phyloP scores from a whole-genome alignment of 495 filamentous ascomycete species.

The Xylaria curta region DNA sequence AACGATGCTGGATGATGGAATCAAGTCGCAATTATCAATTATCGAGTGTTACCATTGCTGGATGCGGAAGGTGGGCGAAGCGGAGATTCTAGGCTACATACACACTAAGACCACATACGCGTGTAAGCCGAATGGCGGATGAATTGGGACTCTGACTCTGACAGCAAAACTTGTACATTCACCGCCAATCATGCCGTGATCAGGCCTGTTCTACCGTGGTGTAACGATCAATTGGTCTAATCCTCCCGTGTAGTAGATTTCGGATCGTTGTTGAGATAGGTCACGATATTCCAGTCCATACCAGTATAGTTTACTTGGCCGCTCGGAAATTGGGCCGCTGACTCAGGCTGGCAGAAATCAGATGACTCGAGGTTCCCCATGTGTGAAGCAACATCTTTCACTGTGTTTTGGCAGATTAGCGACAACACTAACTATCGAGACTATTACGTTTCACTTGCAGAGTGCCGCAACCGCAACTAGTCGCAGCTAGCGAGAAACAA shows the following conservation, averaged over 20 bases:
- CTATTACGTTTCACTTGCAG: not conserved
- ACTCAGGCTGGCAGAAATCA: not conserved
- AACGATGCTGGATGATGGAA: not conserved
- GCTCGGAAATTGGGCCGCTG: not conserved
- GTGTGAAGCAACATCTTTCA: not conserved
- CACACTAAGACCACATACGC: not conserved
- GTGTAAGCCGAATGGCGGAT: slow-evolving; percentile 11
- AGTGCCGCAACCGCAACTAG: not conserved
- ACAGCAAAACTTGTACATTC: not conserved
- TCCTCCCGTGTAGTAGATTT: not conserved
- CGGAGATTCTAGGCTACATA: not conserved
- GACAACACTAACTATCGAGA: not conserved
- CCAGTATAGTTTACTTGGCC: too few species aligned
- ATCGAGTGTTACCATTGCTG: not conserved
- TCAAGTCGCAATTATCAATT: not conserved
- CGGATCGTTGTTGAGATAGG: not conserved
- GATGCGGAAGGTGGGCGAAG: slow-evolving; percentile 20
- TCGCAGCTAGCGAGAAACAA: not conserved
- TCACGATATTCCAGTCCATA: too few species aligned
- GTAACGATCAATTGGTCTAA: not conserved
- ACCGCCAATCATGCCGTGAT: slow-evolving; percentile 20
- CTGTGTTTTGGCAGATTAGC: not conserved
- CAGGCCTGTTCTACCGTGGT: not conserved
- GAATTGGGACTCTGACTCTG: not conserved
- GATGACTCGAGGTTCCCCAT: slow-evolving; percentile 8